Evolutionary conservation across 768 basidiomycete species (phyloP).

Genomic region (Pulveroboletus sp.): DNA sequence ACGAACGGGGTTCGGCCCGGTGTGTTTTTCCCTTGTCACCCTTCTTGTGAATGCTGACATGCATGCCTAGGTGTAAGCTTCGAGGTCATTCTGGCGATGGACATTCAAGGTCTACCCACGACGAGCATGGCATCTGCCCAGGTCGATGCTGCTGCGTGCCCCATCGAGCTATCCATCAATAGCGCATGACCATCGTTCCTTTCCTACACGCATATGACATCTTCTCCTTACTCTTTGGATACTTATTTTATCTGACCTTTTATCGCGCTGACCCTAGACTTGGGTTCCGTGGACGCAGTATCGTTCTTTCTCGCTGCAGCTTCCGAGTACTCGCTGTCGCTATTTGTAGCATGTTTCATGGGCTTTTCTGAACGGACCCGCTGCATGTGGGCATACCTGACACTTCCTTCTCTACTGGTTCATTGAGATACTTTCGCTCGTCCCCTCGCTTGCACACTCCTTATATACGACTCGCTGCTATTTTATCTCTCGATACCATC

Average conservation of each 20-base stretch:
- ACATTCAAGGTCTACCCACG: constrained; percentile 66
- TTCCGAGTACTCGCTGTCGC: background rate
- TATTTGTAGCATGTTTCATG: background rate
- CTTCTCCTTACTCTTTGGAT: constrained; percentile 7
- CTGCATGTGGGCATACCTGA: background rate
- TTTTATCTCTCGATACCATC: background rate
- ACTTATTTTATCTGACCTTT: constrained; percentile 7
- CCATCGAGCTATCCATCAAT: constrained; percentile 59
- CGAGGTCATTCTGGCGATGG: constrained; percentile 61
- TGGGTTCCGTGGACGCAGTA: constrained; percentile 10
- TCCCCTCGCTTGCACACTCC: constrained; percentile 4
- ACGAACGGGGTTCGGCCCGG: constrained; percentile 53
- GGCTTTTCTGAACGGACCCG: constrained; percentile 5
- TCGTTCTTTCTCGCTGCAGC: background rate
- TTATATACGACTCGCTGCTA: constrained; percentile 6
- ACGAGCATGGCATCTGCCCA: constrained; percentile 52
- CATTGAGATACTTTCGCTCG: background rate
- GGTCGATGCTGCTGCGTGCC: constrained; percentile 62
- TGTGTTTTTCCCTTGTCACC: constrained; percentile 36
- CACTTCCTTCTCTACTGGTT: background rate
- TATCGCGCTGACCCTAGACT: constrained; percentile 1
- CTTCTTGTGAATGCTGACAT: background rate
- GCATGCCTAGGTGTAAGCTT: constrained; percentile 49
- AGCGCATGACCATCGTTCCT: constrained; percentile 38
- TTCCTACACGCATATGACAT: background rate